A percentile compares a stretch with the other conserved stretches of the same genome.
phyloP scores from a whole-genome alignment of 2,329 filamentous ascomycete species.

The Colletotrichum godetiae region DNA sequence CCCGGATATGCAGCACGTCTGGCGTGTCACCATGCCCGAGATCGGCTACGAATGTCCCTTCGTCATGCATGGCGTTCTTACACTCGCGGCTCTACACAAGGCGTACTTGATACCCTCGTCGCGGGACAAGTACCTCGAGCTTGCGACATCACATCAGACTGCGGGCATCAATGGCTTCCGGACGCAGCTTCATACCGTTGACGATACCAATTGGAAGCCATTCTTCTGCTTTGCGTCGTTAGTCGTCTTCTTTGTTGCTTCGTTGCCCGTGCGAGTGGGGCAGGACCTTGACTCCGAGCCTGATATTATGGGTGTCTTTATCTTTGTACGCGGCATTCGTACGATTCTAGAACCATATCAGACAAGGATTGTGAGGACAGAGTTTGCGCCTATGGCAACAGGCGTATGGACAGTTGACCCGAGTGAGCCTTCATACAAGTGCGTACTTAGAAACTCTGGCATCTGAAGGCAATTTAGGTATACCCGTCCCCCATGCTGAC shows the following conservation, averaged over 20 bases:
- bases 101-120: conserved; percentile 42
- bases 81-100: conserved; percentile 45
- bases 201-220: conserved; percentile 41
- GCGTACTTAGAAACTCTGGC: no score
- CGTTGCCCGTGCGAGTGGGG: not conserved
- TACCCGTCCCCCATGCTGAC: not conserved
- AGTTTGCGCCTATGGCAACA: not conserved
- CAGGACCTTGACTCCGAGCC: not conserved
- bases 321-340: conserved; percentile 21
- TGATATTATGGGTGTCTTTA: conserved; percentile 13
- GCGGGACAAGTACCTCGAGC: conserved; percentile 40
- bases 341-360: conserved; percentile 12
- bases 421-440: not conserved
- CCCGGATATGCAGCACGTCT: conserved; percentile 41
- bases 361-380: not conserved
- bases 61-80: conserved; percentile 45
- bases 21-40: conserved; percentile 41
- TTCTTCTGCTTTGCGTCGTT: conserved; percentile 55
- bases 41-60: conserved; percentile 43
- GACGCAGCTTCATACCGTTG: conserved; percentile 35
- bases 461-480: no score
- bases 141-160: conserved; percentile 45
- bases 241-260: conserved; percentile 43
- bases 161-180: conserved; percentile 45
- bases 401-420: conserved; percentile 14